Evolutionary conservation across 2,329 filamentous ascomycete species (phyloP).

Genomic region (Cyanodermella asteris): DNA sequence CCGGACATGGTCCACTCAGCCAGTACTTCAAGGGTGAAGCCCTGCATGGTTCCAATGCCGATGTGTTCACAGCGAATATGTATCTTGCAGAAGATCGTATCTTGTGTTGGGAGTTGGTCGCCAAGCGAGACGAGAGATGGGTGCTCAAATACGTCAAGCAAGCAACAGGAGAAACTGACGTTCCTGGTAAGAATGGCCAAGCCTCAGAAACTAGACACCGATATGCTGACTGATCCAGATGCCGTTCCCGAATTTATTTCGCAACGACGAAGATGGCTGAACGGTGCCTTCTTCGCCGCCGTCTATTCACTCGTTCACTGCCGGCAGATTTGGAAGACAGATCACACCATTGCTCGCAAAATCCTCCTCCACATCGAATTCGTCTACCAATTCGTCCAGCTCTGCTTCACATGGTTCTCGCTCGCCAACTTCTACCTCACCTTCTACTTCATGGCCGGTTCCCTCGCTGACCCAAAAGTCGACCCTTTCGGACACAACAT

Average conservation of each 20-base stretch:
- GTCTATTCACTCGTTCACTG: conserved; percentile 95
- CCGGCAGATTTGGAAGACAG: conserved; percentile 76
- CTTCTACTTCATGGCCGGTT: conserved; percentile 94
- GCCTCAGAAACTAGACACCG: conserved; percentile 1
- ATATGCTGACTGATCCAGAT: conserved; percentile 28
- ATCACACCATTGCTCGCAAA: conserved; percentile 77
- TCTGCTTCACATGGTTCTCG: conserved; percentile 94
- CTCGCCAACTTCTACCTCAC: conserved; percentile 97
- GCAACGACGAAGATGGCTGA: conserved; percentile 88
- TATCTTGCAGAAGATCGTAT: conserved; percentile 97
- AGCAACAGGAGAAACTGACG: conserved; percentile 92
- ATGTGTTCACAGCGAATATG: conserved; percentile 98
- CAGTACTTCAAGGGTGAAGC: conserved; percentile 99
- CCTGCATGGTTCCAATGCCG: conserved; percentile 81
- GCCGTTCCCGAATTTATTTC: conserved; percentile 91
- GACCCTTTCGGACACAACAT: conserved; percentile 86
- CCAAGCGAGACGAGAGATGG: conserved; percentile 86
- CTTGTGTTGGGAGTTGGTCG: conserved; percentile 91
- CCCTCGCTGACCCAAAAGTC: conserved; percentile 51
- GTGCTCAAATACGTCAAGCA: conserved; percentile 95
- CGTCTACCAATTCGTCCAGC: conserved; percentile 76
- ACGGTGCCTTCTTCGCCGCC: conserved; percentile 94
- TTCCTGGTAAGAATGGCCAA: conserved; percentile 47
- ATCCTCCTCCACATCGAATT: conserved; percentile 86
- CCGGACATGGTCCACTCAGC: conserved; percentile 79